Percentiles rank a stretch among this genome's conserved stretches.
Conservation (phyloP, 352 stramenopile genomes). For the Phytophthora fragariae region DNA sequence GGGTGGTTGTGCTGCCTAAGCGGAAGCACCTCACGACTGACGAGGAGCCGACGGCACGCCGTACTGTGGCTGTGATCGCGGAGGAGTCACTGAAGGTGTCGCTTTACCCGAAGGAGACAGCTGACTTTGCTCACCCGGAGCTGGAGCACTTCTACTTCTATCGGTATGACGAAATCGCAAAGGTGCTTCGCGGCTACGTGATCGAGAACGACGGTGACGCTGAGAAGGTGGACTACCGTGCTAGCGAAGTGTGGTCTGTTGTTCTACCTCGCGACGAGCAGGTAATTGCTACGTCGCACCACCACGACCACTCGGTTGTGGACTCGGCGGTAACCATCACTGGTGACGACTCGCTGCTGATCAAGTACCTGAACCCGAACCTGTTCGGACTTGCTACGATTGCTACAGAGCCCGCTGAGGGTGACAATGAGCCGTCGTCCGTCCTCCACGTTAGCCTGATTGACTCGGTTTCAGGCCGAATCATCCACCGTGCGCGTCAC, state of each 20-base stretch:
- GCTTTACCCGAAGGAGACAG: slow-evolving; percentile 61
- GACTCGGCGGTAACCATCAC: slow-evolving; percentile 86
- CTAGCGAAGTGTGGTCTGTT: slow-evolving; percentile 72
- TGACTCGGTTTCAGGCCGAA: slow-evolving; percentile 94
- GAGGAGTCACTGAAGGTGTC: slow-evolving; percentile 58
- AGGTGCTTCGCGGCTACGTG: slow-evolving; percentile 65
- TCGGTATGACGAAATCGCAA: slow-evolving; percentile 57
- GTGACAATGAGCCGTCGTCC: slow-evolving; percentile 45
- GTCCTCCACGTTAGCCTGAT: slow-evolving; percentile 92
- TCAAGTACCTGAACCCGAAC: slow-evolving; percentile 99
- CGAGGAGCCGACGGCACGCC: slow-evolving; percentile 60
- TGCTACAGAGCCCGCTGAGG: slow-evolving; percentile 48
- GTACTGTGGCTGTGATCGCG: slow-evolving; percentile 66
- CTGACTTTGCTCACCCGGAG: slow-evolving; percentile 56
- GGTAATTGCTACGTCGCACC: slow-evolving; percentile 63
- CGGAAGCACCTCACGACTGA: slow-evolving; percentile 71
- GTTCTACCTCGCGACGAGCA: slow-evolving; percentile 66
- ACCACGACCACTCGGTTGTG: slow-evolving; percentile 69
- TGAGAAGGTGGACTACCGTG: slow-evolving; percentile 42
- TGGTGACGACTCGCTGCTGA: slow-evolving; percentile 96
- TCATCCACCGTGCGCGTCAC: slow-evolving; percentile 94
- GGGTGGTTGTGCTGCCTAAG: slow-evolving; percentile 80
- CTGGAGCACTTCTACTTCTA: slow-evolving; percentile 86
- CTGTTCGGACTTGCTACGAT: slow-evolving; percentile 93
- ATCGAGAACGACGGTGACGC: slow-evolving; percentile 47